A percentile compares a stretch with the other conserved stretches of the same genome.
phyloP scores from a whole-genome alignment of 2,329 filamentous ascomycete species.

The Ophioceras dolichostomum region DNA sequence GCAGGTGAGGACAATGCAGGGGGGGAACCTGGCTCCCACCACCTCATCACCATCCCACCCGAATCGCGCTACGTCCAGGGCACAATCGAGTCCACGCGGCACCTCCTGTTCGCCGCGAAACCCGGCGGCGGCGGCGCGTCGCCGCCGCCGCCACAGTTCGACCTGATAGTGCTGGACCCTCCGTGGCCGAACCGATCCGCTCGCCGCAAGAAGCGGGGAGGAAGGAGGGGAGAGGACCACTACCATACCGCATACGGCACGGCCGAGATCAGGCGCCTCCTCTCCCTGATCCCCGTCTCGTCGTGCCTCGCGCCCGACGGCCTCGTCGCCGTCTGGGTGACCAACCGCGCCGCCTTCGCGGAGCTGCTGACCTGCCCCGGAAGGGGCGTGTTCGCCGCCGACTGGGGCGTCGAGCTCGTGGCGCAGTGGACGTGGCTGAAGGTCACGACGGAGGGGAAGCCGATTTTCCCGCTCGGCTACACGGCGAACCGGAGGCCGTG shows the following conservation, averaged over 20 bases:
- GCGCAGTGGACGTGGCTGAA: constrained; percentile 77
- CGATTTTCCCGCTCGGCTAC: constrained; percentile 47
- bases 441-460: constrained; percentile 51
- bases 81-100: constrained; percentile 27
- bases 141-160: constrained; percentile 43
- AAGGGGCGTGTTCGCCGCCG: constrained; percentile 42
- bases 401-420: constrained; percentile 52
- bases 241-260: constrained; percentile 1
- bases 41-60: constrained; percentile 22
- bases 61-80: constrained; percentile 34
- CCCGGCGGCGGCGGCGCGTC: too few species aligned
- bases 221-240: not conserved
- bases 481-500: constrained; percentile 60
- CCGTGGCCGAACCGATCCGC: constrained; percentile 75
- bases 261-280: constrained; percentile 26
- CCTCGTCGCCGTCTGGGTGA: constrained; percentile 64
- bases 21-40: not conserved
- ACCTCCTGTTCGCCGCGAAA: too few species aligned
- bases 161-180: constrained; percentile 62
- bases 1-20: not conserved
- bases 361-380: constrained; percentile 37
- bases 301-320: constrained; percentile 38
- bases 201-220: constrained; percentile 34
- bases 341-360: constrained; percentile 52
- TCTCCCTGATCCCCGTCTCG: constrained; percentile 44